A percentile compares a stretch with the other conserved stretches of the same genome.
phyloP scores from a whole-genome alignment of 2,329 filamentous ascomycete genomes.

The Nannizziopsis barbatae region DNA sequence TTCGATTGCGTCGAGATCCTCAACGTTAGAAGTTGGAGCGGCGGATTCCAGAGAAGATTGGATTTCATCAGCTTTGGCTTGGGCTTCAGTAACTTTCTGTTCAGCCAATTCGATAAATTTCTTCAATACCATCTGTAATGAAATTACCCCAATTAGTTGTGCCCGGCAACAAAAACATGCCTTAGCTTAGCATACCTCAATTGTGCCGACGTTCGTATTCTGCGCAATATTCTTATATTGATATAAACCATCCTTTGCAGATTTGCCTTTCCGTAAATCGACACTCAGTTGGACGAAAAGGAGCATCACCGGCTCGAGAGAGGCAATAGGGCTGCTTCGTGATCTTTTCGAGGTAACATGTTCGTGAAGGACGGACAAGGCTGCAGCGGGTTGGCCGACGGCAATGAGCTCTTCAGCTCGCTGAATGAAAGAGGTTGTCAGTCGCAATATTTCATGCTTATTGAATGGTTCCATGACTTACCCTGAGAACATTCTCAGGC shows the following conservation, averaged over 20 bases:
- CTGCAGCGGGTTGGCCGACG: slow-evolving; percentile 84
- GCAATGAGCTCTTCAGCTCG: slow-evolving; percentile 97
- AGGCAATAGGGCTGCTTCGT: slow-evolving; percentile 91
- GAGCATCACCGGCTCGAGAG: slow-evolving; percentile 96
- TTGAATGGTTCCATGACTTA: slow-evolving; percentile 24
- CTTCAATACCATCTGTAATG: slow-evolving; percentile 68
- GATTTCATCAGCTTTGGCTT: slow-evolving; percentile 90
- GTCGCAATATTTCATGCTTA: slow-evolving; percentile 15
- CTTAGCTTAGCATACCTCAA: slow-evolving; percentile 54
- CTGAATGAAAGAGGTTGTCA: slow-evolving; percentile 29
- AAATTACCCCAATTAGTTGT: slow-evolving; percentile 2
- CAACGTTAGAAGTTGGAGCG: slow-evolving; percentile 61
- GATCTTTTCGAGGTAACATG: slow-evolving; percentile 98
- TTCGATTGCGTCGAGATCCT: slow-evolving; percentile 93
- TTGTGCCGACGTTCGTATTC: slow-evolving; percentile 96
- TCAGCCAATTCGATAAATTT: slow-evolving; percentile 96
- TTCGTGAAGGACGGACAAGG: slow-evolving; percentile 91
- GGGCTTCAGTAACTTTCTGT: slow-evolving; percentile 88
- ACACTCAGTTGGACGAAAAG: slow-evolving; percentile 94
- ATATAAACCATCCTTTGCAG: slow-evolving; percentile 96
- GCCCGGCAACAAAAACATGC: slow-evolving; percentile 1
- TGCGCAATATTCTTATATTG: slow-evolving; percentile 99
- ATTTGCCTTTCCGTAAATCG: slow-evolving; percentile 94
- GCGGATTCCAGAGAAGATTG: slow-evolving; percentile 75
- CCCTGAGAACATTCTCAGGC: slow-evolving; percentile 96